Evolutionary conservation across 2,329 filamentous ascomycete genomes (phyloP).

Genomic region (Aspergillus sp.): DNA sequence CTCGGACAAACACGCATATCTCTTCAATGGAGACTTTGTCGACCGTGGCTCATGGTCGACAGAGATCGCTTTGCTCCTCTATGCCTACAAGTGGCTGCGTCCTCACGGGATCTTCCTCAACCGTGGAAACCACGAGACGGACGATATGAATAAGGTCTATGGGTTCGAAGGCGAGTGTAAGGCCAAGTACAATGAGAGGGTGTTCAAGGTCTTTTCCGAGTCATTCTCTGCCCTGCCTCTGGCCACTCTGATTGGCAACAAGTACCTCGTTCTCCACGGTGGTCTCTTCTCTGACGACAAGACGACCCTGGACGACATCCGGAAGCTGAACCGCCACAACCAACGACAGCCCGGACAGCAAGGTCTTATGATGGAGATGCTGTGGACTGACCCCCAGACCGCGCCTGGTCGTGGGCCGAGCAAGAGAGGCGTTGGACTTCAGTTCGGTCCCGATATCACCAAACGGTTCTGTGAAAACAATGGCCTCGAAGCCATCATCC

Average conservation of each 20-base stretch:
- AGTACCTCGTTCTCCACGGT: conserved; percentile 87
- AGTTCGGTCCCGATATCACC: conserved; percentile 94
- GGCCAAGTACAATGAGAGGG: conserved; percentile 91
- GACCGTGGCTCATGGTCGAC: conserved; percentile 96
- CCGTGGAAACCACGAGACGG: conserved; percentile 95
- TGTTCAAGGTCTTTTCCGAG: conserved; percentile 97
- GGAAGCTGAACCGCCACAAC: conserved; percentile 81
- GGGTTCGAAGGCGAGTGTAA: conserved; percentile 98
- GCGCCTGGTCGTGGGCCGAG: conserved; percentile 80
- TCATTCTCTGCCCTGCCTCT: conserved; percentile 91
- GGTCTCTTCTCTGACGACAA: conserved; percentile 93
- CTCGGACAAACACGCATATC: conserved; percentile 77
- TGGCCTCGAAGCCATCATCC: conserved; percentile 85
- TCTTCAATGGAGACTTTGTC: conserved; percentile 98
- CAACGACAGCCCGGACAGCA: conserved; percentile 89
- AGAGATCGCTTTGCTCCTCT: conserved; percentile 89
- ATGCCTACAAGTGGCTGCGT: conserved; percentile 93
- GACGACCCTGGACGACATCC: conserved; percentile 82
- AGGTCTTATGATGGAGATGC: conserved; percentile 99
- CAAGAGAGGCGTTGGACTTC: conserved; percentile 91
- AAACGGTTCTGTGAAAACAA: conserved; percentile 96
- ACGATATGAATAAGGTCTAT: conserved; percentile 98
- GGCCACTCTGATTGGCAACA: conserved; percentile 82
- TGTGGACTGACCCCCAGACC: conserved; percentile 95
- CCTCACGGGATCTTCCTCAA: conserved; percentile 89